Base-by-base conservation (phyloP, 805 yeast species). In the Hanseniaspora lindneri region DNA sequence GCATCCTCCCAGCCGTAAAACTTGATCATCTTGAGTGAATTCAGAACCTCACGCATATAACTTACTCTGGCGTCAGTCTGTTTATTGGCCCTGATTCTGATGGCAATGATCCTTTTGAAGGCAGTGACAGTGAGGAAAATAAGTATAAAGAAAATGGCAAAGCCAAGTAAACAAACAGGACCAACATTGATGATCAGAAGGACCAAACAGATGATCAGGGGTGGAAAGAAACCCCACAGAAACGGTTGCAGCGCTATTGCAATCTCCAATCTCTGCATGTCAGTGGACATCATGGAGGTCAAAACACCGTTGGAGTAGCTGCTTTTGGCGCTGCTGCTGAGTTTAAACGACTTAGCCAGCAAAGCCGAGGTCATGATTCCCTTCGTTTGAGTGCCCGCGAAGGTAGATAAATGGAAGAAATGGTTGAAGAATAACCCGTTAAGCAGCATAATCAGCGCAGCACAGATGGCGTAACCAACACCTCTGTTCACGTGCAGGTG, bases 1-100 rank as follows among this genome's bases (percentile, higher is more conserved):
- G 95, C 84, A 24, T 70, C 71, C 64, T 86, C 95, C 95, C 95
- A 85, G 1, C 89, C 80, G 60, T 85, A 85, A 61, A 72, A 83
- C 66, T 85, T 85, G 64, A 85, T 81, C 60, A 80, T 72, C 55
- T 76, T 79, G 65, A 80, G 72, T 56, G 76, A 74, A 53, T 70
- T 72, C 52, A 80, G 63, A 28, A 78, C 73, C 59, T 80, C 87
- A 57, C 79, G 76, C 59, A 79, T 72, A 54, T 69, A 67, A 41
- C 70, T 64, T 23, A 83, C 79, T 58, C 94, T 72, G 21, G 64
- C 57, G 63, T 83, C 92, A 17, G 87, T 83, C 55, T 63, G 72
- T 19, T 67, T 64, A 52, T 75, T 75, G n/a, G 79, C 80, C 32
- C 61, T 61, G 41, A 62, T 66, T 58, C 95, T 74, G 57, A 70